Evolutionary conservation across 2,329 filamentous ascomycete species (phyloP), one percentile per base, ranked within the genome.

Genomic region (Escovopsis weberi): DNA sequence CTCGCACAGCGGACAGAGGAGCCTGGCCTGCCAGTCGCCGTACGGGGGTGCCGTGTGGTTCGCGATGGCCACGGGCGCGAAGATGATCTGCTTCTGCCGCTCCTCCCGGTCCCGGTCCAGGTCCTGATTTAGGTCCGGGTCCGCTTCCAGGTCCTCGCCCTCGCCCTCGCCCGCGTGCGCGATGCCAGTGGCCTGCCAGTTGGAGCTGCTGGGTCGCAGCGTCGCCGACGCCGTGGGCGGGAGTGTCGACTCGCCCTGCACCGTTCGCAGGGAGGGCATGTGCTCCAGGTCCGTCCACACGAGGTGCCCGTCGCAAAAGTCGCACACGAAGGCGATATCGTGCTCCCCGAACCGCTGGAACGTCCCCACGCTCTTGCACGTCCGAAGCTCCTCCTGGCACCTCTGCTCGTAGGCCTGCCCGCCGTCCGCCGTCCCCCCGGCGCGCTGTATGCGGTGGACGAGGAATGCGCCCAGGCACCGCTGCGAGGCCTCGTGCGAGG

Each of bases 221-320:
- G 46, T 41, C 5, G 43, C 33, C 15, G 46, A 40, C 35, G 51
- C 48, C 26, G 50, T 55, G 35, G 55, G 49, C 15, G 55, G 55
- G 12, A 50, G 33, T n/a, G 51, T 46, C 15, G 55, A 44, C 10
- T 50, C 51, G 41, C 53, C 55, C 42, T 56, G 57, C 26, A 56
- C 55, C 8, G 59, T 53, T 33, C 70, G 59, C 43, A 61, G 56
- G 2, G 67, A 67, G 6, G 74, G 73, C 59, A 77, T 69, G 39
- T 58, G 60, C 48, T 67, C 63, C 30, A 78, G 50, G 51, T 78
- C 70, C 44, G 72, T 65, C 74, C 74, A 78, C 19, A 78, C 58
- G 23, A 78, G 59, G 51, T 73, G 72, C 2, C 74, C 74, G 52
- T 77, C 73, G 58, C 74, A 78, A 52, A 70, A 78, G 57, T 78